Percentiles rank a stretch among this genome's conserved stretches.
Conservation (phyloP, 495 filamentous ascomycete genomes). For the Penicillium steckii region DNA sequence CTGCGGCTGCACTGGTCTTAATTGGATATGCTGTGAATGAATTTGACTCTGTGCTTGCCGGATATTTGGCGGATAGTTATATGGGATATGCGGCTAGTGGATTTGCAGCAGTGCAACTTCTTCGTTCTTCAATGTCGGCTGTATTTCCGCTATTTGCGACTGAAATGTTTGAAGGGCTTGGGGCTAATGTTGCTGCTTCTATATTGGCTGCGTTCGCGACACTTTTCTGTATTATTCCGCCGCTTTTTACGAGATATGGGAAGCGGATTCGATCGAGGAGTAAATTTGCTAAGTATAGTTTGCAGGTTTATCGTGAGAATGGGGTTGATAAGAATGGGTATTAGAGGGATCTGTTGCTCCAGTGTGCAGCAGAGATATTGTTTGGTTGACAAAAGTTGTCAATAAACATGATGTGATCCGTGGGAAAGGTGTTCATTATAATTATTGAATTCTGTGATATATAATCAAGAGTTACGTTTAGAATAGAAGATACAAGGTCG, state of each 20-base stretch:
- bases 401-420: too few species aligned
- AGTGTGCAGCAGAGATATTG: too few species aligned
- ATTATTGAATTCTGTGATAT: too few species aligned
- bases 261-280: constrained; percentile 36
- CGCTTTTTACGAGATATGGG: constrained; percentile 37
- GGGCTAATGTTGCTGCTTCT: constrained; percentile 35
- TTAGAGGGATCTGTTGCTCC: background rate
- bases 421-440: too few species aligned
- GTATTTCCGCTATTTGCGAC: constrained; percentile 41
- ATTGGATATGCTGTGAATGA: constrained; percentile 48
- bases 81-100: constrained; percentile 41
- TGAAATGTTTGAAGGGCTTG: constrained; percentile 37
- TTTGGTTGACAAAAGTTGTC: too few species aligned
- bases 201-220: constrained; percentile 42
- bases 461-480: too few species aligned
- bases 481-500: too few species aligned
- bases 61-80: constrained; percentile 49
- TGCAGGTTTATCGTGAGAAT: constrained; percentile 23
- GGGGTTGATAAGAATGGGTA: constrained; percentile 13
- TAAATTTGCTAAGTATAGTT: constrained; percentile 39
- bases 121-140: constrained; percentile 36
- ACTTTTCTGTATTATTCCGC: constrained; percentile 35
- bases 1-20: constrained; percentile 29
- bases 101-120: constrained; percentile 37
- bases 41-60: constrained; percentile 39